phyloP scores from a whole-genome alignment of 257 asterid species.

The Salvia splendens region DNA sequence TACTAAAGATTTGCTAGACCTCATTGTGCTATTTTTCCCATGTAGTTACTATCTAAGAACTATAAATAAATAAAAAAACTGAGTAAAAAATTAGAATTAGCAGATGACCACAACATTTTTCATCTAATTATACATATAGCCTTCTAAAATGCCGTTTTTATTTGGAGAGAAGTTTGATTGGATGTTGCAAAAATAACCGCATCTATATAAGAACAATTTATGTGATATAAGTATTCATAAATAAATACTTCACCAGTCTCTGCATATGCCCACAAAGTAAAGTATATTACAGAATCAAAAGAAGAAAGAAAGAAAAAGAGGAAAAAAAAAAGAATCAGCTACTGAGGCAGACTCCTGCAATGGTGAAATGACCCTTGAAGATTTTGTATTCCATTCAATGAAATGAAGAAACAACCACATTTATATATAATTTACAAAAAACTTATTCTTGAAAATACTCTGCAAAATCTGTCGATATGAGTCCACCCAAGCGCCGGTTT shows the following conservation, averaged over 20 bases:
- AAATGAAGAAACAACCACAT: slow-evolving; percentile 32
- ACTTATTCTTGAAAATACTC: slow-evolving; percentile 32
- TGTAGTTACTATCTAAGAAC: no score
- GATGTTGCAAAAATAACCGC: no score
- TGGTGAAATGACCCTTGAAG: slow-evolving; percentile 12
- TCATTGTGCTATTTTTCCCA: no score
- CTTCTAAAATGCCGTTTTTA: background rate
- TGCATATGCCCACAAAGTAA: slow-evolving; percentile 26
- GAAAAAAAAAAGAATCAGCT: slow-evolving; percentile 5
- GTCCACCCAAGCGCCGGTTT: slow-evolving; percentile 33
- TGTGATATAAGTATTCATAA: slow-evolving; percentile 20
- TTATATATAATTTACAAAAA: slow-evolving; percentile 44
- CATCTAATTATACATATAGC: background rate
- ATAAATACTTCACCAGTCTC: slow-evolving; percentile 30
- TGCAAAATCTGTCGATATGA: slow-evolving; percentile 34
- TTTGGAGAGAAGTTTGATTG: background rate
- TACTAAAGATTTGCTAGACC: no score
- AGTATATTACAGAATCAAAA: slow-evolving; percentile 30
- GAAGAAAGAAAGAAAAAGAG: background rate
- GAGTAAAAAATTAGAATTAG: background rate
- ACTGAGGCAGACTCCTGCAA: slow-evolving; percentile 22
- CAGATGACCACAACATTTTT: background rate
- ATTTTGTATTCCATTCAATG: slow-evolving; percentile 37
- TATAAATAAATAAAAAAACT: no score
- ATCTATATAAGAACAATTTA: background rate